Percentiles rank a stretch among this genome's conserved stretches.
Evolutionary conservation across 345 rosid species (phyloP).

Genomic region (Pseudoturritis turrita): DNA sequence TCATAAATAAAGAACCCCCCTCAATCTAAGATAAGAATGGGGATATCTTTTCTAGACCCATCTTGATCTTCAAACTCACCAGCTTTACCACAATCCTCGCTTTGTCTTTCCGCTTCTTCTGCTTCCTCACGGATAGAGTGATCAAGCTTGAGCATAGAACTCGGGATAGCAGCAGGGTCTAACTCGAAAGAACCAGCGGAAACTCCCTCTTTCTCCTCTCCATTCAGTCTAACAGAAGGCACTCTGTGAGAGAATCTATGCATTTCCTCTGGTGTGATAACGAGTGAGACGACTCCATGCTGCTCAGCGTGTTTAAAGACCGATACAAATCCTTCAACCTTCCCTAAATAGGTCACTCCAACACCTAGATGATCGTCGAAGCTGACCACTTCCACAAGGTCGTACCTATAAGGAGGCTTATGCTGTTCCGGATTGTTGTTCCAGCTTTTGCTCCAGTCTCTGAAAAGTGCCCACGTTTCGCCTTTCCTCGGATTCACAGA

Average conservation of each 20-base stretch:
- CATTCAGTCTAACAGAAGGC: conserved; percentile 58
- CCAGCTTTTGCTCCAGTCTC: conserved; percentile 57
- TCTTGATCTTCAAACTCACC: background rate
- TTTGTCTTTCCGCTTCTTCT: background rate
- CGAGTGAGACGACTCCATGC: conserved; percentile 23
- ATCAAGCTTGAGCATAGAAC: background rate
- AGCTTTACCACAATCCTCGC: conserved; percentile 6
- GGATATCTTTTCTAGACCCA: background rate
- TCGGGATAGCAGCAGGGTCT: conserved; percentile 61
- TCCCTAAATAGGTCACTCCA: conserved; percentile 56
- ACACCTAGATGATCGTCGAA: conserved; percentile 38
- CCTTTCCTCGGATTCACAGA: conserved; percentile 59
- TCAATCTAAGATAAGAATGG: conserved; percentile 1
- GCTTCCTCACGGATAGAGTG: background rate
- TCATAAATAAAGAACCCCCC: background rate
- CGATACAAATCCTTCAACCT: conserved; percentile 69
- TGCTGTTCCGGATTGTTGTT: conserved; percentile 41
- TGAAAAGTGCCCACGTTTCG: conserved; percentile 88
- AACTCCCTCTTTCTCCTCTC: conserved; percentile 59
- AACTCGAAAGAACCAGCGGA: conserved; percentile 67
- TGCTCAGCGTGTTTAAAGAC: conserved; percentile 37
- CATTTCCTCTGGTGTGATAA: conserved; percentile 38
- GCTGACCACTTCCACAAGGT: conserved; percentile 57
- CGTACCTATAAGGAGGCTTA: conserved; percentile 44
- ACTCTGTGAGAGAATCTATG: conserved; percentile 66